Base-by-base conservation (phyloP, 2,329 filamentous ascomycete genomes). In the Leptographium flavum region DNA sequence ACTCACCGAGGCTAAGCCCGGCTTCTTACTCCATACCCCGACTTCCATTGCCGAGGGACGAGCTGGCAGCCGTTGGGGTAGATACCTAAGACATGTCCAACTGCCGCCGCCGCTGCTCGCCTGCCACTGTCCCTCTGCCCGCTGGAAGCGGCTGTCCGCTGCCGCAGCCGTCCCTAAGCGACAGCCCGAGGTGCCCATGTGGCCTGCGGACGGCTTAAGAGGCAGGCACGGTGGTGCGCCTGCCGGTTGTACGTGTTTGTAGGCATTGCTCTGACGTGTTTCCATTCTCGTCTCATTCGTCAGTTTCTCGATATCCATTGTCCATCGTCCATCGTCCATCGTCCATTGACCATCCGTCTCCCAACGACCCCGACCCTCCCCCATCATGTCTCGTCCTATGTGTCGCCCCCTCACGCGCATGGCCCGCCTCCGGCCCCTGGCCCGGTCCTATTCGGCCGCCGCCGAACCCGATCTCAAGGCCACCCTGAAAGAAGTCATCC, bases 381-480 rank as follows among this genome's bases (percentile, higher is more conserved):
- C n/a, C n/a, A n/a, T n/a, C n/a, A n/a, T n/a, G n/a, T n/a, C n/a
- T 27, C 25, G 6, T 14, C 31, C 31, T 14, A 33, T 33, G 14
- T 33, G 6, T 33, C 14, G 14, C n/a, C 31, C 31, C 3, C 31
- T 17, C 2, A n/a, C 14, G 9, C 31, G 14, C 14, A 10, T 33
- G 11, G 31, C n/a, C 27, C 27, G 27, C 27, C 27, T 8, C 5
- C 27, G 27, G 3, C 8, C 27, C 27, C 3, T 7, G 27, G 13
- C 27, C 45, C 72, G 82, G 57, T 69, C 63, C 61, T 88, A 87
- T 67, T 78, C 83, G 52, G 78, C 84, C 37, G 73, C 78, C 42
- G 73, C 84, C 47, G 90, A 96, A 63, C 85, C 84, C 48, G 84
- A 90, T 60, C 79, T 98, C 58, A 98, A 96, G 68, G 71, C 84